These are phyloP conservation scores for Lablab purpureus DNA, from an alignment of 306 rosid species.

Conservation along the genomic window DNA sequence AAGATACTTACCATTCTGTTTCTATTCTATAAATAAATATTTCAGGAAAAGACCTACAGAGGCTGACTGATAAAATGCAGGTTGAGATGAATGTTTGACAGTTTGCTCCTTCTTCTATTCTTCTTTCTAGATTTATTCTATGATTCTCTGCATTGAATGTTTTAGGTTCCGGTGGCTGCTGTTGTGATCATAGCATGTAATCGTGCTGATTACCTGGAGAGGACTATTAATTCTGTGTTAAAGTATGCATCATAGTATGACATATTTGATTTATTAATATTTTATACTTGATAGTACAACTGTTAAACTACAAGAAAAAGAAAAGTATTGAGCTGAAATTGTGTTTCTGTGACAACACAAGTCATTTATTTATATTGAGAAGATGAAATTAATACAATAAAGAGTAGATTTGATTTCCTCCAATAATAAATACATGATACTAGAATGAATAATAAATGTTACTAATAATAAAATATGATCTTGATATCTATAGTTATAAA, in stretches of 20 bases:
- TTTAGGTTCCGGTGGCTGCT: constrained; percentile 96
- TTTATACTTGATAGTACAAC: constrained; percentile 19
- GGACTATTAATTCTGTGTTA: constrained; percentile 80
- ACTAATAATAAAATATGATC: too few relatives aligned
- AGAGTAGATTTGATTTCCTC: too few relatives aligned
- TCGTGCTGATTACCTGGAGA: constrained; percentile 95
- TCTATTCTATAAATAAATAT: constrained; percentile 46
- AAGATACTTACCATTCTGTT: constrained; percentile 44
- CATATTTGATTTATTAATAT: constrained; percentile 23
- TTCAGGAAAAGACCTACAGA: constrained; percentile 77
- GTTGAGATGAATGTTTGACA: constrained; percentile 52
- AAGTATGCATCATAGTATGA: constrained; percentile 62
- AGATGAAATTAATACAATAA: too few relatives aligned
- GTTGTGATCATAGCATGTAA: constrained; percentile 98
- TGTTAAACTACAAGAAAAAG: not conserved
- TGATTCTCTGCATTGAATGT: constrained; percentile 46
- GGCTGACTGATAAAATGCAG: constrained; percentile 78
- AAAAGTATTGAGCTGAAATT: too few relatives aligned
- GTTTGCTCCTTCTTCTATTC: constrained; percentile 38
- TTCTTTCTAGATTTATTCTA: constrained; percentile 42
- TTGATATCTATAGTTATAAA: too few relatives aligned
- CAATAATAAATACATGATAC: too few relatives aligned
- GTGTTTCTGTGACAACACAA: too few relatives aligned
- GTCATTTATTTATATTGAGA: too few relatives aligned
- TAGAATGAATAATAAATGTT: too few relatives aligned